Evolutionary conservation across 371 early-diverging fungal genomes (phyloP), one percentile per base, ranked within the genome.

Genomic region (Sporodiniella umbellata): DNA sequence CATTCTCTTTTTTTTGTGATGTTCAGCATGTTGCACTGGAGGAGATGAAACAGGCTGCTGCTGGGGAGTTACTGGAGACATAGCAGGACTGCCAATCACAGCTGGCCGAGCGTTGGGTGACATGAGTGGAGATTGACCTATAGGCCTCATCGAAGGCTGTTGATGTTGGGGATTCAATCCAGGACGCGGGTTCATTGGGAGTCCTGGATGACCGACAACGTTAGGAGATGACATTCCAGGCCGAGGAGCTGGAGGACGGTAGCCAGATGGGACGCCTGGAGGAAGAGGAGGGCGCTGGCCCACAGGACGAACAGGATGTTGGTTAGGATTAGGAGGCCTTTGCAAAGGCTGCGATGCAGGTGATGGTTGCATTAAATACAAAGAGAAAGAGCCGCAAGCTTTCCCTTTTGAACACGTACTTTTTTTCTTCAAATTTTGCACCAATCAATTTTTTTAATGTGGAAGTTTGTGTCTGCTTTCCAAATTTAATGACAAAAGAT

Each of bases 1-100:
- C 75, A 80, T 70, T 46, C 85, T 64, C 63, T 81, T 83, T 28
- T 66, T 70, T 33, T 62, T 57, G 33, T 70, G 68, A 46, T 70
- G 67, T 1, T 72, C 71, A 25, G 47, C 21, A 2, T 37, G 39
- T 22, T 53, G 54, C 14, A 39, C 11, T 12, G 59, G 31, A n/a
- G 47, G 42, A 26, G 44, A 42, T 33, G 25, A 28, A 17, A 45
- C 54, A 18, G 49, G 25, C 8, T 33, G 18, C 45, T 48, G 59
- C 23, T 48, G 52, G 42, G 48, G 15, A 39, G 58, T 53, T 45
- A 51, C 49, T 23, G 44, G 44, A 22, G 40, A 24, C 2, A 26
- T 24, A 14, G 33, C 42, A 19, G 42, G 31, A 15, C 24, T 15
- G 39, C 30, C 19, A 10, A 18, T 15, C n/a, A 42, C 35, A n/a